A percentile compares a stretch with the other conserved stretches of the same genome.
phyloP scores from a whole-genome alignment of 2,329 filamentous ascomycete genomes.

The Parastagonospora nodorum region DNA sequence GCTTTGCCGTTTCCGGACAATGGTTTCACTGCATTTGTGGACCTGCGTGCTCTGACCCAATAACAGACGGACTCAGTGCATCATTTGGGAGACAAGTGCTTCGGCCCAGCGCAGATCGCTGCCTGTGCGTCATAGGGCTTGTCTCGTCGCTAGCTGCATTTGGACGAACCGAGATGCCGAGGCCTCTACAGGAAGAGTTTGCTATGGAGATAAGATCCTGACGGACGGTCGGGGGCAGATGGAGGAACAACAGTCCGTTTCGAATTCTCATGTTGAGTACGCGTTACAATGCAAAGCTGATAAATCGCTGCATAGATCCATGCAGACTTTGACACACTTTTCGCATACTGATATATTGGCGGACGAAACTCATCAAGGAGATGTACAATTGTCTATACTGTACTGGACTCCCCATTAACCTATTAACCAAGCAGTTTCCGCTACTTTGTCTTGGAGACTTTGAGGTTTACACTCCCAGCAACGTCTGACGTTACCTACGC shows the following conservation, averaged over 20 bases:
- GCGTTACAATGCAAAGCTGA: neutral
- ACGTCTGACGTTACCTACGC: too few species aligned
- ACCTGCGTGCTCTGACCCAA: neutral
- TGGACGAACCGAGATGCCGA: conserved; percentile 1
- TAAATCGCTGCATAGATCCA: neutral
- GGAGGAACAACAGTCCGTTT: neutral
- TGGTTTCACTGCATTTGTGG: neutral
- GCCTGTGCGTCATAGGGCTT: conserved; percentile 8
- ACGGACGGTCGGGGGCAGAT: neutral
- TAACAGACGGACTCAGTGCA: neutral
- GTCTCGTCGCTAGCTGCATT: neutral
- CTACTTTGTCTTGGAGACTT: too few species aligned
- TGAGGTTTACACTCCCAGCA: too few species aligned
- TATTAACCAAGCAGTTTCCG: too few species aligned
- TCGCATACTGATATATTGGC: neutral
- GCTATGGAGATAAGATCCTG: conserved; percentile 1
- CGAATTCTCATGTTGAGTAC: neutral
- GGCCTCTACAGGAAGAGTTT: neutral
- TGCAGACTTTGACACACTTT: neutral
- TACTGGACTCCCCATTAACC: too few species aligned
- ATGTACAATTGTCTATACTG: too few species aligned
- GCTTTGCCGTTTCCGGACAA: neutral
- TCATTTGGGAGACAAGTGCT: neutral
- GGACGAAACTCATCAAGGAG: too few species aligned
- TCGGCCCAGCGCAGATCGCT: conserved; percentile 2